phyloP scores from a whole-genome alignment of 352 stramenopile genomes.

The Globisporangium lucens region DNA sequence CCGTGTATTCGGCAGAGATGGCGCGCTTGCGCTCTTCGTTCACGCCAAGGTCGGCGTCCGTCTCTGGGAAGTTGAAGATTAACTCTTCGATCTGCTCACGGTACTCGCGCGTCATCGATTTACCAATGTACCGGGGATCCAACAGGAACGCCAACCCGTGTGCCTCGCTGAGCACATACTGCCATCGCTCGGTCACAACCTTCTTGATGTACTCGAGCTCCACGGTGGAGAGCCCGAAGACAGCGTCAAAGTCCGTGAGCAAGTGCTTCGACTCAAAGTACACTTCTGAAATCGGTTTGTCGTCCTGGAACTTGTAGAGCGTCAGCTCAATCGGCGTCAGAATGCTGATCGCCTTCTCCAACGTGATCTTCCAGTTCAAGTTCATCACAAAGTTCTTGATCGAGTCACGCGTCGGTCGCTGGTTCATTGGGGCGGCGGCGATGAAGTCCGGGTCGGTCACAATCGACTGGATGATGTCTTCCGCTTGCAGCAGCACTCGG shows the following conservation, averaged over 20 bases:
- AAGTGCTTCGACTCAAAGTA: conserved; percentile 83
- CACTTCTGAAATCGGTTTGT: conserved; percentile 77
- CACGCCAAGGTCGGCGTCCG: conserved; percentile 54
- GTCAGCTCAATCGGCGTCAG: conserved; percentile 76
- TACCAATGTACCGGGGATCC: conserved; percentile 78
- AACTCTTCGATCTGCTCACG: conserved; percentile 81
- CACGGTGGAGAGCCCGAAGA: conserved; percentile 61
- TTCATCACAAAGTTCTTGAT: conserved; percentile 74
- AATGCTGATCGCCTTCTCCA: conserved; percentile 80
- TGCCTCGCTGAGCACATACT: conserved; percentile 74
- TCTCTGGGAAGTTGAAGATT: conserved; percentile 80
- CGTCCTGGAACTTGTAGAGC: conserved; percentile 83
- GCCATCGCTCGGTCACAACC: conserved; percentile 69
- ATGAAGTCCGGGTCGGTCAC: conserved; percentile 69
- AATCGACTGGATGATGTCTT: conserved; percentile 74
- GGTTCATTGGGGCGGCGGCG: conserved; percentile 35
- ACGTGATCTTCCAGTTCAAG: conserved; percentile 77
- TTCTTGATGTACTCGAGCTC: conserved; percentile 84
- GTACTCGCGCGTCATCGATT: conserved; percentile 81
- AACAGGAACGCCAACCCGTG: conserved; percentile 72
- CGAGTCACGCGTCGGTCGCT: conserved; percentile 48
- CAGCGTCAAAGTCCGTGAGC: conserved; percentile 70
- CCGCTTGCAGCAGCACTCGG: conserved; percentile 57
- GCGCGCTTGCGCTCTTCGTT: conserved; percentile 69
- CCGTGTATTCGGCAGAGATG: conserved; percentile 70